Conservation (phyloP, 2,329 filamentous ascomycete species). For the Scedosporium boydii region DNA sequence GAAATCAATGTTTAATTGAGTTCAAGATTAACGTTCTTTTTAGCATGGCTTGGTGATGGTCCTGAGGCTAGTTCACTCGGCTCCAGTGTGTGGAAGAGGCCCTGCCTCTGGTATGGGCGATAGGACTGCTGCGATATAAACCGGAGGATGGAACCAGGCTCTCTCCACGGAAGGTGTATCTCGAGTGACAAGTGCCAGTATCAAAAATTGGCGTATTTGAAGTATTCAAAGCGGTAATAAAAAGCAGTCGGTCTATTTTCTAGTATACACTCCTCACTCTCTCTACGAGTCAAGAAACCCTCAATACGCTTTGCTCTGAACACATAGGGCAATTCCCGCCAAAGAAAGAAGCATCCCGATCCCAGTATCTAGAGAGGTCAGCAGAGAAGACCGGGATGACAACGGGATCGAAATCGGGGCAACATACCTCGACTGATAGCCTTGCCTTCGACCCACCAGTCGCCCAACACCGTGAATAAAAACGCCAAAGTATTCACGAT, state of each 20-base stretch:
- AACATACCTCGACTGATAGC: constrained; percentile 69
- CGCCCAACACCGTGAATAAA: constrained; percentile 87
- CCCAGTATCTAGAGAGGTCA: constrained; percentile 52
- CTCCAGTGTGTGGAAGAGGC: no score
- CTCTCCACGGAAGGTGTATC: no score
- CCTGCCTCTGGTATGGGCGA: no score
- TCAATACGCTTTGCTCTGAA: constrained; percentile 48
- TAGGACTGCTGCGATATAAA: no score
- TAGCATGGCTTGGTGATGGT: no score
- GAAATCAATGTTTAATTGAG: no score
- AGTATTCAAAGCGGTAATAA: background rate
- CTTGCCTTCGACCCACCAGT: constrained; percentile 92
- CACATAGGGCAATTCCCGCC: constrained; percentile 73
- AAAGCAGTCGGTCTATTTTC: background rate
- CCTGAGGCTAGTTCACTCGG: no score
- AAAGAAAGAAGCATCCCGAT: constrained; percentile 73
- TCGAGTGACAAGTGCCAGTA: no score
- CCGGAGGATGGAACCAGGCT: no score
- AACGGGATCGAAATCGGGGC: background rate
- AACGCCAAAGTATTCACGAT: constrained; percentile 94
- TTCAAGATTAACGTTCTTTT: no score
- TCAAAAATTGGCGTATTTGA: no score
- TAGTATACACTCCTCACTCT: background rate
- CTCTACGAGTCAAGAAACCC: constrained; percentile 12
- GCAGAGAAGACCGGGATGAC: background rate